phyloP scores from a whole-genome alignment of 2,329 filamentous ascomycete genomes.

The Amylocarpus encephaloides region DNA sequence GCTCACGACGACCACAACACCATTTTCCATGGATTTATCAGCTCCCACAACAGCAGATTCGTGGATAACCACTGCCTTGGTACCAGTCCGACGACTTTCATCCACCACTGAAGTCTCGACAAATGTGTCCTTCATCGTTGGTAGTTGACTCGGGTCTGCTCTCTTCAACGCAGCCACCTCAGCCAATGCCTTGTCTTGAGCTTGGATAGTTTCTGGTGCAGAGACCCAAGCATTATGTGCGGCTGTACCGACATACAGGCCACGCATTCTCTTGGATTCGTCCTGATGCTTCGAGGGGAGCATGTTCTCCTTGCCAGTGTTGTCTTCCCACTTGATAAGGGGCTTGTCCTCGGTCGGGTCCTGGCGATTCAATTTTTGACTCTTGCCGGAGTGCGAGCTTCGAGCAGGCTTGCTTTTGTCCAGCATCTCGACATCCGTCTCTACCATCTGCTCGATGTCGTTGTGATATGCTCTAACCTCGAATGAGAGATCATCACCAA shows the following conservation, averaged over 20 bases:
- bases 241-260: slow-evolving; percentile 5
- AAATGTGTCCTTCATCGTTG: slow-evolving; percentile 27
- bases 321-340: background rate
- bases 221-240: slow-evolving; percentile 23
- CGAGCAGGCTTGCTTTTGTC: slow-evolving; percentile 9
- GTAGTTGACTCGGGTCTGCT: slow-evolving; percentile 8
- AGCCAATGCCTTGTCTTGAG: slow-evolving; percentile 22
- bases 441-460: slow-evolving; percentile 76
- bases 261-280: background rate
- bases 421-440: slow-evolving; percentile 68
- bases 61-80: slow-evolving; percentile 12
- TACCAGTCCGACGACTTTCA: slow-evolving; percentile 27
- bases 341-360: background rate
- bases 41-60: background rate
- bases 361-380: too few relatives aligned
- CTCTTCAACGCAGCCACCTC: slow-evolving; percentile 15
- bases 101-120: slow-evolving; percentile 26
- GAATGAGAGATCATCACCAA: slow-evolving; percentile 54
- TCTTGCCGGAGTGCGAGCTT: background rate
- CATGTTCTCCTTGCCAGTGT: background rate
- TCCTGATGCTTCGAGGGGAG: background rate
- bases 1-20: background rate
- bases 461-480: slow-evolving; percentile 64
- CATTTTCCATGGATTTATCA: background rate
- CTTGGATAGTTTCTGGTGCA: slow-evolving; percentile 20